These are phyloP conservation scores for Neurospora sp. DNA, from an alignment of 2,329 filamentous ascomycete genomes.

Conservation along the genomic window DNA sequence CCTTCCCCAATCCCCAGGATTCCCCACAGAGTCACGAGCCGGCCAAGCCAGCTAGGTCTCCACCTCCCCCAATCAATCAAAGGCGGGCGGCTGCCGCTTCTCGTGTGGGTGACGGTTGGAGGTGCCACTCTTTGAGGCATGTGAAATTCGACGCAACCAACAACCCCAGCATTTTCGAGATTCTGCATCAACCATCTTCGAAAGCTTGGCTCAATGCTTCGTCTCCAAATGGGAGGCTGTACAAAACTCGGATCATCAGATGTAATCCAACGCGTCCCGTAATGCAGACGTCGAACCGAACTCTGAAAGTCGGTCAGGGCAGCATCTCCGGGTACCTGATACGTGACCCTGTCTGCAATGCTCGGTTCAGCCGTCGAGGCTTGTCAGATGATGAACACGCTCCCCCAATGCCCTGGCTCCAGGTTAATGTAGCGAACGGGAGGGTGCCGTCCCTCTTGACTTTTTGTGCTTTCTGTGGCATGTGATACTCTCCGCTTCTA, in stretches of 20 bases:
- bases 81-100: background rate
- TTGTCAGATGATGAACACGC: background rate
- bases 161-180: background rate
- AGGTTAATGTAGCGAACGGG: background rate
- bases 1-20: conserved; percentile 3
- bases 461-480: background rate
- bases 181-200: background rate
- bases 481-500: background rate
- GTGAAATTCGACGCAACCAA: background rate
- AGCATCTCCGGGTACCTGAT: background rate
- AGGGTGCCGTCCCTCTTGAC: background rate
- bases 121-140: background rate
- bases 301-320: background rate
- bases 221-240: background rate
- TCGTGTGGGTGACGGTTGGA: background rate
- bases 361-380: background rate
- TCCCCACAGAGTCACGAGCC: conserved; percentile 14
- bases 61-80: background rate
- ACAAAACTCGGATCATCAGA: background rate
- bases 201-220: background rate
- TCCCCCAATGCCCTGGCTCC: background rate
- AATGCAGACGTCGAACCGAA: background rate
- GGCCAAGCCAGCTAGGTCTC: background rate
- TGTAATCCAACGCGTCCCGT: background rate
- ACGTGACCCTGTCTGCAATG: background rate